A percentile compares a stretch with the other conserved stretches of the same genome.
Conservation (phyloP, 2,329 filamentous ascomycete genomes). For the Diaporthe citri region DNA sequence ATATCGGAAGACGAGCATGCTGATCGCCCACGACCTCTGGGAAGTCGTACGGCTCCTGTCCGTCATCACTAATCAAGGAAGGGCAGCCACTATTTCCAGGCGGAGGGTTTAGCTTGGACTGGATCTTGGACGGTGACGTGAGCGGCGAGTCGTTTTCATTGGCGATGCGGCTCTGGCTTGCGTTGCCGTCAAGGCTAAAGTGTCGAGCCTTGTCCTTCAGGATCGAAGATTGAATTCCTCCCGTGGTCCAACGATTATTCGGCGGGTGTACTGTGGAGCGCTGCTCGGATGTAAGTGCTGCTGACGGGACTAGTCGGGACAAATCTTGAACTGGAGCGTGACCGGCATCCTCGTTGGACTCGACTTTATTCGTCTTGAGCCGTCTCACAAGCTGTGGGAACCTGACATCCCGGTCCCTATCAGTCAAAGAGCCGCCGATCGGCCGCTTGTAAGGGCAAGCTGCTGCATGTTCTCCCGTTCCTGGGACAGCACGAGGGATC, state of each 20-base stretch:
- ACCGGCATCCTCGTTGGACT: too few relatives aligned
- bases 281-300: neutral
- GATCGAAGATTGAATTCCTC: neutral
- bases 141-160: neutral
- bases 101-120: neutral
- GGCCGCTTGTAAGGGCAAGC: too few relatives aligned
- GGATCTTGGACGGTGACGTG: neutral
- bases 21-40: neutral
- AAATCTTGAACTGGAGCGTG: neutral
- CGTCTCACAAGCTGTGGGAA: neutral
- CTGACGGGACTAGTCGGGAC: too few relatives aligned
- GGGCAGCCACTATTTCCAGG: conserved; percentile 1
- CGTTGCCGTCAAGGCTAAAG: neutral
- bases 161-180: neutral
- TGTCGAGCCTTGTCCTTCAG: neutral
- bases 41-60: neutral
- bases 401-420: neutral
- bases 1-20: neutral
- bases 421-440: neutral
- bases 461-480: too few relatives aligned
- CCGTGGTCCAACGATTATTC: too few relatives aligned
- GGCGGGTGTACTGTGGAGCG: too few relatives aligned
- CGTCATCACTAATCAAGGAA: conserved; percentile 2
- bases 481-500: neutral
- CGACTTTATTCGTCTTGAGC: neutral